Evolutionary conservation across 257 asterid species (phyloP).

Genomic region (Solanum dulcamara): DNA sequence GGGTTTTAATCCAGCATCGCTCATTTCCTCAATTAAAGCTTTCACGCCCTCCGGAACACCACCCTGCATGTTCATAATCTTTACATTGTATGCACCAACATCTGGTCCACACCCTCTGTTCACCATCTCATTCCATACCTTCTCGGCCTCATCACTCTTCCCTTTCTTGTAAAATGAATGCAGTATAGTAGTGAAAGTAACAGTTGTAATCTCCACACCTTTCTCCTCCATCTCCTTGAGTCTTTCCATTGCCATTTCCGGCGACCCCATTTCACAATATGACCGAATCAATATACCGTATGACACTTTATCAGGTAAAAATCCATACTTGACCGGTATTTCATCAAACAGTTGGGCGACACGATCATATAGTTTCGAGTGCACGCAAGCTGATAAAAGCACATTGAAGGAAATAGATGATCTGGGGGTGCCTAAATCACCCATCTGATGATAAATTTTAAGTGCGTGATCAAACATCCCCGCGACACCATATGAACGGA

Average conservation of each 20-base stretch:
- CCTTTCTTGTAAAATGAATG: constrained; percentile 49
- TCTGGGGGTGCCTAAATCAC: constrained; percentile 60
- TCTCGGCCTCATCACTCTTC: constrained; percentile 42
- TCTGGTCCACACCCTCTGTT: constrained; percentile 29
- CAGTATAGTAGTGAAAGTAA: constrained; percentile 39
- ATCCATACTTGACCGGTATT: constrained; percentile 37
- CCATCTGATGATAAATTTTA: constrained; percentile 45
- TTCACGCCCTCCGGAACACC: constrained; percentile 41
- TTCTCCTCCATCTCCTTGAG: constrained; percentile 50
- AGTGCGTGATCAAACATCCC: constrained; percentile 74
- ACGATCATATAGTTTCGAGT: constrained; percentile 31
- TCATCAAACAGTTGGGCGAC: constrained; percentile 48
- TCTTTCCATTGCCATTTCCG: constrained; percentile 40
- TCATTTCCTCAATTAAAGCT: constrained; percentile 64
- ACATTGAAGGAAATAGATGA: constrained; percentile 58
- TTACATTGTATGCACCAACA: constrained; percentile 68
- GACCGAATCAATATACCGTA: constrained; percentile 62
- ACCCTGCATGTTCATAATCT: constrained; percentile 26
- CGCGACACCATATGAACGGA: constrained; percentile 63
- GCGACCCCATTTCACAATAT: constrained; percentile 52
- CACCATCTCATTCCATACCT: constrained; percentile 60
- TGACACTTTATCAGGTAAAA: constrained; percentile 49
- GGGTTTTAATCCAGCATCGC: constrained; percentile 35
- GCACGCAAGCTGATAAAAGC: constrained; percentile 39
- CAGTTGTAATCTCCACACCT: constrained; percentile 28